Evolutionary conservation across 805 yeast genomes (phyloP), one percentile per base, ranked within the genome.

Genomic region (Lipomyces yamanashiensis): DNA sequence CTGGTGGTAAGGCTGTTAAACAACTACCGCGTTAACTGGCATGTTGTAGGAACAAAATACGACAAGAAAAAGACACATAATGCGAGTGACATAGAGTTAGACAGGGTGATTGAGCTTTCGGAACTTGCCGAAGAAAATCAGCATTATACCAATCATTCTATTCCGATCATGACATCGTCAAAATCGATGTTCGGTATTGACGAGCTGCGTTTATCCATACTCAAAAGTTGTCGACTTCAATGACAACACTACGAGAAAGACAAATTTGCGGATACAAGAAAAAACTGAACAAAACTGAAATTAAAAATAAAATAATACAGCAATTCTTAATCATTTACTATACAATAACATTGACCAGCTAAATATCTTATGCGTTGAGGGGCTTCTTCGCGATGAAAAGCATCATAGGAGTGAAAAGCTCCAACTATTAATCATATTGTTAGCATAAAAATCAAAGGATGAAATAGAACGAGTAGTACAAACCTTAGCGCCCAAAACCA

Each of bases 341-440:
- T 51, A 28, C 28, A 28, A 28, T 36, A 15, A 15, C 8, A 39
- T 37, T 21, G 17, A 17, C 45, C 43, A 33, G 37, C 10, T 9
- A 51, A 19, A 10, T 17, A 9, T 7, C 17, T 40, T 53, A 40
- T 8, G 48, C 56, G 21, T 53, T 17, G 17, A 57, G 37, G 15
- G 98, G 98, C 81, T 93, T 93, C 80, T 85, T 88, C 71, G 85
- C 92, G 70, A 95, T 85, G 75, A 87, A 93, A 76, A 95, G 83
- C 95, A 91, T 89, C 99, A 95, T 95, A 73, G 99, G 99, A 47
- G 98, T 93, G 81, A 95, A 95, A 70, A 95, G 82, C 73, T 89
- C 87, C 77, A 88, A 41, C 64, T 60, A 21, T 10, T 9, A n/a
- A 19, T 19, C 19, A 6, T 28, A n/a, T 28, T 12, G 37, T 53